Conservation (phyloP, 257 asterid species). For the Ajuga chamaepitys region DNA sequence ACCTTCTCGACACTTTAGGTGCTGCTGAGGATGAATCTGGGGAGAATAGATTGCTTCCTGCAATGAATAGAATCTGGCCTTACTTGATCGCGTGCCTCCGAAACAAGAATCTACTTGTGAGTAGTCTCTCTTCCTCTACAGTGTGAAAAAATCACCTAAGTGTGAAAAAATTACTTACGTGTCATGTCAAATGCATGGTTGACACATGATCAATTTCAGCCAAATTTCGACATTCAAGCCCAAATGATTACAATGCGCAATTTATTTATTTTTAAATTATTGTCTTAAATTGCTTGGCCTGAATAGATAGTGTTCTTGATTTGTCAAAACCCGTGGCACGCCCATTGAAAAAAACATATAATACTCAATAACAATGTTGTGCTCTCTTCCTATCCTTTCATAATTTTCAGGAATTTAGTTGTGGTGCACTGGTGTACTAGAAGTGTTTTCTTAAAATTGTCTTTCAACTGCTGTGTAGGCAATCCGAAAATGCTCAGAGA, state of each 20-base stretch:
- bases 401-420: too few species aligned
- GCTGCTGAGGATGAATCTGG: constrained; percentile 66
- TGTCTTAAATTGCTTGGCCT: too few species aligned
- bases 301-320: too few species aligned
- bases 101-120: constrained; percentile 71
- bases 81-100: constrained; percentile 72
- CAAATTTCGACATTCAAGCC: too few species aligned
- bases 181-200: too few species aligned
- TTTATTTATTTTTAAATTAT: too few species aligned
- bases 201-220: too few species aligned
- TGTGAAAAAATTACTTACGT: too few species aligned
- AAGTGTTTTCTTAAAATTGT: background rate
- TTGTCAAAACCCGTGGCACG: too few species aligned
- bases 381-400: too few species aligned
- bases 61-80: constrained; percentile 96
- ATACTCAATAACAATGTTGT: background rate
- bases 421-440: background rate
- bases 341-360: background rate
- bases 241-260: too few species aligned
- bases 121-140: constrained; percentile 10
- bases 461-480: constrained; percentile 36
- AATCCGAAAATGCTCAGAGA: constrained; percentile 53
- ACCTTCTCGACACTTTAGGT: constrained; percentile 59
- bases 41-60: constrained; percentile 90
- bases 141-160: background rate